Evolutionary conservation across 352 stramenopile species (phyloP).

Genomic region (Phytophthora pisi): DNA sequence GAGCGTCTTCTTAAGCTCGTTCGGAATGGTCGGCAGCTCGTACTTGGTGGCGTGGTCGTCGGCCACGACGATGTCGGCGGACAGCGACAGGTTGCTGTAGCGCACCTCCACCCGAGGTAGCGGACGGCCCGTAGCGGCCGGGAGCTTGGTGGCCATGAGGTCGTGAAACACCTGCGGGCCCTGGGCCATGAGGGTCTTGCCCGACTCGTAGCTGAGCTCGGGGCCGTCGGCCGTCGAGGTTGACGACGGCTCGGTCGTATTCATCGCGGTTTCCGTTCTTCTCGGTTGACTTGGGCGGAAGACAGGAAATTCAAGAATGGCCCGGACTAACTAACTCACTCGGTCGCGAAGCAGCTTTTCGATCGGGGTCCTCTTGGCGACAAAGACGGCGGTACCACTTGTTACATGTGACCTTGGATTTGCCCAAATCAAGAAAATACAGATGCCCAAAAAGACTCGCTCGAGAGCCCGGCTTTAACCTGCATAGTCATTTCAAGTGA

Average conservation of each 20-base stretch:
- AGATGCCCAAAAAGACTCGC: not conserved
- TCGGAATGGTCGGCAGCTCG: constrained; percentile 2
- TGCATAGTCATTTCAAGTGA: not conserved
- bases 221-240: not conserved
- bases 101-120: not conserved
- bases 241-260: not conserved
- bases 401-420: not conserved
- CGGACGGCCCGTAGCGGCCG: not conserved
- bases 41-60: constrained; percentile 7
- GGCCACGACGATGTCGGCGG: constrained; percentile 5
- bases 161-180: not conserved
- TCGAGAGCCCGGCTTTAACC: not conserved
- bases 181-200: constrained; percentile 1
- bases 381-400: not conserved
- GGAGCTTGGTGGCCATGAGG: constrained; percentile 1
- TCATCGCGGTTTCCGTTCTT: not conserved
- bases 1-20: constrained; percentile 5
- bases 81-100: constrained; percentile 4
- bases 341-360: not conserved
- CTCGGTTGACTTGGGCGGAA: not conserved
- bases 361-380: not conserved
- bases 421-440: not conserved
- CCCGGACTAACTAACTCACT: not conserved
- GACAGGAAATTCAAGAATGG: constrained; percentile 1
- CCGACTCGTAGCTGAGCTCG: constrained; percentile 4